Conservation (phyloP, 306 rosid species). For the Rosa persica region DNA sequence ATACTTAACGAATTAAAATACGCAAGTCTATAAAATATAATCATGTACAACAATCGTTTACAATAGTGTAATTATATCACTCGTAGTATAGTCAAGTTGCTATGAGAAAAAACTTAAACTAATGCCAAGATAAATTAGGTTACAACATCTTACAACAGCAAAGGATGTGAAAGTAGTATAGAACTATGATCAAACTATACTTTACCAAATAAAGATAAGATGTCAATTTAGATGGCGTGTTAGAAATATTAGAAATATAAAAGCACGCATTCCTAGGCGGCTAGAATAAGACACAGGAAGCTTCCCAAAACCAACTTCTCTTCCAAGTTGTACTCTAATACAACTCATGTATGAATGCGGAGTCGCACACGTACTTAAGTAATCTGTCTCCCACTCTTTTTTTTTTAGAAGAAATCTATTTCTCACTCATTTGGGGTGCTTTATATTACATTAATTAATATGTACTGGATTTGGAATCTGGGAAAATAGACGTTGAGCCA, state of each 20-base stretch:
- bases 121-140: too few species aligned
- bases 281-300: not conserved
- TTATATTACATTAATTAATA: not conserved
- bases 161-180: not conserved
- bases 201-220: not conserved
- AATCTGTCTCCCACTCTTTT: not conserved
- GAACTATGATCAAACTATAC: not conserved
- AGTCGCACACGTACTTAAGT: not conserved
- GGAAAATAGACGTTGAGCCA: not conserved
- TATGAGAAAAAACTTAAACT: too few species aligned
- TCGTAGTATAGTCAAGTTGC: too few species aligned
- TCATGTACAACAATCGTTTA: too few species aligned
- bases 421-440: not conserved
- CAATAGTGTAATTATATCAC: not conserved
- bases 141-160: too few species aligned
- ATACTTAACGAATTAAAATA: too few species aligned
- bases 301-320: not conserved
- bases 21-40: too few species aligned
- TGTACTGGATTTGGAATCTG: not conserved
- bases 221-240: not conserved
- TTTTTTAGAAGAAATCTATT: too few species aligned
- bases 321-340: not conserved
- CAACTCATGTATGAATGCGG: not conserved
- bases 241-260: not conserved
- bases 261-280: not conserved